Percentiles rank a stretch among this genome's conserved stretches.
Conservation (phyloP, 106 monocot species). For the Alisma plantagoaquatica region DNA sequence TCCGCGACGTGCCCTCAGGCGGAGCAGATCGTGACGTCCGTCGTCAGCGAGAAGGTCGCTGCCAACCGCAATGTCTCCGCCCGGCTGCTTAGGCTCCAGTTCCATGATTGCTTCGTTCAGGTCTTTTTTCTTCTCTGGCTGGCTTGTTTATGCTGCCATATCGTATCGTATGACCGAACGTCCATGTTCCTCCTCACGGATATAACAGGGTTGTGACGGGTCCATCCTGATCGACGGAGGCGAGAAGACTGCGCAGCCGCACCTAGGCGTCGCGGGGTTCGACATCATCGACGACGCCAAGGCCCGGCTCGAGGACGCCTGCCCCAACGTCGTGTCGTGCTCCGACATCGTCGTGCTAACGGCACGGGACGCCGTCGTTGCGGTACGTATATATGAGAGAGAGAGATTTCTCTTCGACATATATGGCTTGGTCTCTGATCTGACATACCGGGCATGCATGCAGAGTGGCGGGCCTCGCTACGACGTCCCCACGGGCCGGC, state of each 20-base stretch:
- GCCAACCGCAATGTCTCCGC: constrained; percentile 5
- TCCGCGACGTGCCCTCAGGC: constrained; percentile 1
- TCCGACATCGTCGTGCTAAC: constrained; percentile 40
- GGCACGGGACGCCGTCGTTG: constrained; percentile 29
- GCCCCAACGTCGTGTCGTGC: constrained; percentile 43
- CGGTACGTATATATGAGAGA: constrained; percentile 28
- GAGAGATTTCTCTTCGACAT: constrained; percentile 19
- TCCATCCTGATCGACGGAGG: constrained; percentile 46
- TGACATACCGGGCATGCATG: neutral
- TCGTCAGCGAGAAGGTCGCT: neutral
- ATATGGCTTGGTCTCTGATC: neutral
- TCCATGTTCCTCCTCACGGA: no score
- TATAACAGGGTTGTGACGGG: constrained; percentile 54
- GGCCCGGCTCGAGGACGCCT: constrained; percentile 16
- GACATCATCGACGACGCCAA: constrained; percentile 27
- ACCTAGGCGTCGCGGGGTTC: constrained; percentile 24
- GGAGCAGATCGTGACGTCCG: constrained; percentile 10
- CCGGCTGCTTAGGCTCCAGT: constrained; percentile 20
- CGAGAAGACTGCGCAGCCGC: constrained; percentile 21
- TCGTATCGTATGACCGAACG: no score
- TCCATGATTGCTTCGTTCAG: constrained; percentile 23
- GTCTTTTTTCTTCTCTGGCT: neutral
- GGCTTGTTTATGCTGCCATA: no score
- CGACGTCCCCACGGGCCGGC: constrained; percentile 4
- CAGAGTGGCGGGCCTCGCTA: constrained; percentile 3